These are phyloP conservation scores for Tricholomella constricta DNA, from an alignment of 768 basidiomycete species.

Conservation along the genomic window DNA sequence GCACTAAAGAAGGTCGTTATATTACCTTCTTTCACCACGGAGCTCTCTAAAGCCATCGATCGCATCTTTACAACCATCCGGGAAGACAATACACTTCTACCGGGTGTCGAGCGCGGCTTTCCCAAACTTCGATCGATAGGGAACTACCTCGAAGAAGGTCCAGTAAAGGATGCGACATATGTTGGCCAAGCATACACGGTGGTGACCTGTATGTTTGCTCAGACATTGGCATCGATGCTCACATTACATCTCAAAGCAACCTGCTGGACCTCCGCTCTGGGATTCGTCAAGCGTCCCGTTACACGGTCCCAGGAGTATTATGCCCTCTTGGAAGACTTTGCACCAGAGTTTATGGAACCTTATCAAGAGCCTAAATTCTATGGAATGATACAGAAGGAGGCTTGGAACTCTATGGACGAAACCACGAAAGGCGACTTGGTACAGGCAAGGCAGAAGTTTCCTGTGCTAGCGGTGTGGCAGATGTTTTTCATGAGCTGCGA, in stretches of 20 bases:
- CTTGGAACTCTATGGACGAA: background rate
- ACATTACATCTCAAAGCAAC: background rate
- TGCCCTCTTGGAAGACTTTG: background rate
- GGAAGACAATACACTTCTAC: background rate
- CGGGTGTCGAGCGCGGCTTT: background rate
- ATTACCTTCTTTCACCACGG: background rate
- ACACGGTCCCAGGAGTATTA: background rate
- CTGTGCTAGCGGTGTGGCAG: conserved; percentile 7
- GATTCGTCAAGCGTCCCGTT: no score
- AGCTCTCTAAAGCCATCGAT: background rate
- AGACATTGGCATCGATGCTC: conserved; percentile 4
- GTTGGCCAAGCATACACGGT: background rate
- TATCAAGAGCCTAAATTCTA: background rate
- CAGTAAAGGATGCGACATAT: background rate
- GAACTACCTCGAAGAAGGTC: background rate
- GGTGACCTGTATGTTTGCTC: background rate
- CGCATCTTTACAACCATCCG: background rate
- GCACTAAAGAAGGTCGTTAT: background rate
- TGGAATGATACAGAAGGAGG: no score
- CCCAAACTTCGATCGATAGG: background rate
- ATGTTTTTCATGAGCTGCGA: conserved; percentile 2
- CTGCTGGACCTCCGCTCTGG: background rate
- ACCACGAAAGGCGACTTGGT: background rate
- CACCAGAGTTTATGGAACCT: background rate
- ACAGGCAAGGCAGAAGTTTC: background rate